These are phyloP conservation scores for Verbena officinalis DNA, from an alignment of 257 asterid species.

Conservation along the genomic window DNA sequence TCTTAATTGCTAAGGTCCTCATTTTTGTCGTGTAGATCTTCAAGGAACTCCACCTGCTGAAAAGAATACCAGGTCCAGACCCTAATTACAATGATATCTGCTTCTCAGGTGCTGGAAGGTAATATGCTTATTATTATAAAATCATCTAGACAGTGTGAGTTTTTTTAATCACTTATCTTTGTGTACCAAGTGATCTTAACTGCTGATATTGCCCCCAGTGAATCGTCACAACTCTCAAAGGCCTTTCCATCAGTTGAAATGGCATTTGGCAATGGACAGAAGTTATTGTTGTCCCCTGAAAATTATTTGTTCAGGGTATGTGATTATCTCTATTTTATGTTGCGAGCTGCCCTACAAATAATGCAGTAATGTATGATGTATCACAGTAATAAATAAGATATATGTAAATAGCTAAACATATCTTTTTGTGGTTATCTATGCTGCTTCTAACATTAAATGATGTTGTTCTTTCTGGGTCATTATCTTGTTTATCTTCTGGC, in stretches of 20 bases:
- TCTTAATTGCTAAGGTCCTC: conserved; percentile 17
- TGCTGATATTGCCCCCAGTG: conserved; percentile 63
- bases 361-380: conserved; percentile 3
- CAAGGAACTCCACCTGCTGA: conserved; percentile 65
- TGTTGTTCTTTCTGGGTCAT: conserved; percentile 15
- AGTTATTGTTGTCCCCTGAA: conserved; percentile 86
- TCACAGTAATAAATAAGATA: neutral
- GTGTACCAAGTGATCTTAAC: conserved; percentile 30
- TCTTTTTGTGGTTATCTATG: conserved; percentile 11
- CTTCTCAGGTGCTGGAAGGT: conserved; percentile 99
- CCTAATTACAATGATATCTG: conserved; percentile 90
- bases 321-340: conserved; percentile 23
- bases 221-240: conserved; percentile 63
- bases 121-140: conserved; percentile 30
- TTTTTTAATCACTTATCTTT: conserved; percentile 26
- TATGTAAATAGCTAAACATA: neutral
- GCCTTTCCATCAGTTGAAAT: conserved; percentile 86
- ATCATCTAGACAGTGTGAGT: conserved; percentile 15
- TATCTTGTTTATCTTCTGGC: conserved; percentile 21
- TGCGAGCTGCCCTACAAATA: conserved; percentile 13
- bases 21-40: conserved; percentile 59
- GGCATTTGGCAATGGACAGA: conserved; percentile 84
- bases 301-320: conserved; percentile 93
- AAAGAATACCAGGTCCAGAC: conserved; percentile 88
- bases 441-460: conserved; percentile 23